phyloP scores from a whole-genome alignment of 2,329 filamentous ascomycete genomes.

The Diaporthe citriasiana region DNA sequence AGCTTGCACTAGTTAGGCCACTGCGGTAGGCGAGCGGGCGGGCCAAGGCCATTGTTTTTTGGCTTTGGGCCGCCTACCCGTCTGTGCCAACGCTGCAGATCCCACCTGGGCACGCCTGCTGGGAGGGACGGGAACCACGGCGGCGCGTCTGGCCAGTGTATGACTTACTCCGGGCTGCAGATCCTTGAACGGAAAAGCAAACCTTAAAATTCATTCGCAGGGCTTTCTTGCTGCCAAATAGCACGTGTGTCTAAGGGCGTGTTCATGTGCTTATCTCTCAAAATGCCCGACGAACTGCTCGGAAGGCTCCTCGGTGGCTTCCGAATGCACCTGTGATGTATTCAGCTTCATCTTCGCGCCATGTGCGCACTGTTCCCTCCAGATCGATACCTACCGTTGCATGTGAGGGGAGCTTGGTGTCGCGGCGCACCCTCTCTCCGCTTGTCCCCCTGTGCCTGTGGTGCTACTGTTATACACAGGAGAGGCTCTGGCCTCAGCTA shows the following conservation, averaged over 20 bases:
- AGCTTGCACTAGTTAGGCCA: not conserved
- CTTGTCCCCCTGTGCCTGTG: not conserved
- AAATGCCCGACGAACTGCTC: not conserved
- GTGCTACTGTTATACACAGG: too few relatives aligned
- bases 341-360: slow-evolving; percentile 4
- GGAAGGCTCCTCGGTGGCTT: not conserved
- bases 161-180: slow-evolving; percentile 31
- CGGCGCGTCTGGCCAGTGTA: slow-evolving; percentile 31
- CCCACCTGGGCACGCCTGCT: not conserved
- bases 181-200: slow-evolving; percentile 27
- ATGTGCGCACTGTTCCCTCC: slow-evolving; percentile 7
- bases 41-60: slow-evolving; percentile 5
- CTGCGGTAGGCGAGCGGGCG: not conserved
- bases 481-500: slow-evolving; percentile 12
- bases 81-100: slow-evolving; percentile 19
- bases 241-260: not conserved
- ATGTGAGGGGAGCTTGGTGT: slow-evolving; percentile 10
- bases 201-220: not conserved
- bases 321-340: slow-evolving; percentile 12
- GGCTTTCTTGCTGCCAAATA: not conserved
- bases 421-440: not conserved
- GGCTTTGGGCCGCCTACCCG: not conserved
- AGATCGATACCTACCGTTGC: slow-evolving; percentile 14
- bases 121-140: not conserved
- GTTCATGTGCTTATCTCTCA: not conserved